Base-by-base conservation (phyloP, 192 early-diverging fungal genomes). In the Ramicandelaber brevisporus region DNA sequence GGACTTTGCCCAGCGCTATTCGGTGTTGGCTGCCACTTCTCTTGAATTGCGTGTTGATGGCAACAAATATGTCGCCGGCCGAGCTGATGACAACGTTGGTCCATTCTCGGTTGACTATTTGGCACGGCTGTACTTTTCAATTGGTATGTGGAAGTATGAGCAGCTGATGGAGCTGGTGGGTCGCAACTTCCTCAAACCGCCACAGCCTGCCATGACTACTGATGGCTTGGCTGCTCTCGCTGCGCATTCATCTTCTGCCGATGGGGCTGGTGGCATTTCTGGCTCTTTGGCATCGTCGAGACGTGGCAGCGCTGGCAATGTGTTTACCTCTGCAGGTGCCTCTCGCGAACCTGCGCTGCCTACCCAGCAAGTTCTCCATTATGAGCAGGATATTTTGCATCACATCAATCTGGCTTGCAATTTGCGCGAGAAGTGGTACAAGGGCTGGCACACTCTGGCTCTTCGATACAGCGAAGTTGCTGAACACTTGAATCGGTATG, bases 371-470 rank as follows among this genome's bases (percentile, higher is more conserved):
- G 33, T 15, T 15, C 3, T 5, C 3, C 10, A 14, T 14, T 22
- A 26, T 22, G 21, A 44, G n/a, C 37, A 40, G 23, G 17, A 78
- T 24, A 88, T 90, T 17, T 38, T 92, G 27, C 41, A 63, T 29
- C 83, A 79, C 3, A 84, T 79, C 41, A 49, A 62, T 0, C 69
- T 80, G 14, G 88, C 90, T 0, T 87, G 82, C 5, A 66, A 77
- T 20, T 69, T 79, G 54, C 85, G 90, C 45, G 59, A 61, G 44
- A 63, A 80, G 24, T 92, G 82, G 78, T 92, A 97, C 57, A 93
- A 70, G 34, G 88, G 85, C 10, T 97, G 88, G 87, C 90, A 97
- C 38, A 65, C 80, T 9, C 89, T 85, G 74, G 90, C 85, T n/a
- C 46, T 90, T 10, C 68, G 74, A 16, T 89, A 90, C 43, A 78